Percentiles rank a stretch among this genome's conserved stretches.
Evolutionary conservation across 2,329 filamentous ascomycete genomes (phyloP).

Genomic region (Sclerotiophoma versabilis): DNA sequence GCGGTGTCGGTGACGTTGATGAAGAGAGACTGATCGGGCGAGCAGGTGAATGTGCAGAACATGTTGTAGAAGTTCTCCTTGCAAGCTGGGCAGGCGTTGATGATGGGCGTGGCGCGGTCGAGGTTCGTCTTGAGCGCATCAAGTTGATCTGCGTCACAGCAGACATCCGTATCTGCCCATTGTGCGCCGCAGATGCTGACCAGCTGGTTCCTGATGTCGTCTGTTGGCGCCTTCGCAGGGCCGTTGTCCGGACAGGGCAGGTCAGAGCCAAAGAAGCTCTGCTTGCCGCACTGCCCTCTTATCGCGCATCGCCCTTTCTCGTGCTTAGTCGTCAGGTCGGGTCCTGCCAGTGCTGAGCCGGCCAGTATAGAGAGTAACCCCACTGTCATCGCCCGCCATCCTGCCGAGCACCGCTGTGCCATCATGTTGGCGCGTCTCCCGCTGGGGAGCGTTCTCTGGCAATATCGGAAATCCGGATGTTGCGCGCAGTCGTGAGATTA

Average conservation of each 20-base stretch:
- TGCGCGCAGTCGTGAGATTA: not conserved
- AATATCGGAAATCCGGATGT: not conserved
- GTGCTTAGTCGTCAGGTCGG: slow-evolving; percentile 64
- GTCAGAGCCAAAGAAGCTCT: slow-evolving; percentile 86
- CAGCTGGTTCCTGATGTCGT: slow-evolving; percentile 75
- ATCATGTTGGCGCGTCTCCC: slow-evolving; percentile 9
- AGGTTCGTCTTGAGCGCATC: slow-evolving; percentile 82
- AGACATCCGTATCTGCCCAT: slow-evolving; percentile 85
- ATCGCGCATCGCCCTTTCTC: slow-evolving; percentile 90
- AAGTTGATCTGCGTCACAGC: slow-evolving; percentile 83
- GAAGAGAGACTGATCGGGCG: slow-evolving; percentile 93
- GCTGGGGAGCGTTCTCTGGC: not conserved
- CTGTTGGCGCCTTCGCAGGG: slow-evolving; percentile 75
- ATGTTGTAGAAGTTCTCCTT: slow-evolving; percentile 98
- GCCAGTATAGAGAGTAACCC: slow-evolving; percentile 41
- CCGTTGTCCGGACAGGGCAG: slow-evolving; percentile 94
- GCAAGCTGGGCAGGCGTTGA: slow-evolving; percentile 94
- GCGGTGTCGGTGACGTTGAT: slow-evolving; percentile 85
- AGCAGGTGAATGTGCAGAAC: slow-evolving; percentile 98
- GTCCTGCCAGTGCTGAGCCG: slow-evolving; percentile 37
- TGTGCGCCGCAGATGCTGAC: slow-evolving; percentile 85
- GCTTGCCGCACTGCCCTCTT: slow-evolving; percentile 88
- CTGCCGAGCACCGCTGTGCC: slow-evolving; percentile 32
- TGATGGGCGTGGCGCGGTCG: slow-evolving; percentile 84
- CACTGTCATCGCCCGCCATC: slow-evolving; percentile 34